Evolutionary conservation across 2,329 filamentous ascomycete genomes (phyloP), one percentile per base, ranked within the genome.

Genomic region (Alternaria atra): DNA sequence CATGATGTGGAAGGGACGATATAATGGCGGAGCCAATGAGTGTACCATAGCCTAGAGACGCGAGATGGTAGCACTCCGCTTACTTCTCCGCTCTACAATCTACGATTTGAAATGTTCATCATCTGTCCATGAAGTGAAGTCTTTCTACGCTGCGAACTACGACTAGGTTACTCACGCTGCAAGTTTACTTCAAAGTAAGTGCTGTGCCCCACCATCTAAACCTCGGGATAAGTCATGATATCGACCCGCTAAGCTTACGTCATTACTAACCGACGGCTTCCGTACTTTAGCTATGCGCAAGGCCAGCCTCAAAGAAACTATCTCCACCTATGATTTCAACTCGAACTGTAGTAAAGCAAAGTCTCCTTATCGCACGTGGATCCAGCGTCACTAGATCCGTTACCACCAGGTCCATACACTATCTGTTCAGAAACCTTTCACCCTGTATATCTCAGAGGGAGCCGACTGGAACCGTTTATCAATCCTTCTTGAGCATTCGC

Each of bases 61-160:
- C 57, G 73, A 72, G 73, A 74, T 68, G 68, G 58, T 71, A 67
- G 69, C 67, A 64, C 62, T 61, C 70, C 66, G 69, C 69, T 67
- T 65, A 69, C 67, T 69, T 73, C 68, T 73, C 68, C 71, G 68
- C 73, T 73, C 73, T 71, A 67, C 60, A 64, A 65, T 60, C 44
- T 63, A 65, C 44, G 58, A 67, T 51, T 46, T 65, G 64, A 63
- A 55, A 65, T 62, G 42, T 58, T 61, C 48, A 55, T 25, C n/a
- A 50, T 2, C 54, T 8, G 46, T 29, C 39, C 23, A 13, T 30
- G 32, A 50, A 13, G 39, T 42, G 20, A 42, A 6, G 4, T 42
- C 12, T 9, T 15, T 15, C 6, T 6, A 29, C 27, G 6, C 20
- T 13, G 20, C 20, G 3, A 9, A 42, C 20, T 25, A 7, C 10